These are phyloP conservation scores for Phragmites australis DNA, from an alignment of 176 grass and related monocot species.

Conservation along the genomic window DNA sequence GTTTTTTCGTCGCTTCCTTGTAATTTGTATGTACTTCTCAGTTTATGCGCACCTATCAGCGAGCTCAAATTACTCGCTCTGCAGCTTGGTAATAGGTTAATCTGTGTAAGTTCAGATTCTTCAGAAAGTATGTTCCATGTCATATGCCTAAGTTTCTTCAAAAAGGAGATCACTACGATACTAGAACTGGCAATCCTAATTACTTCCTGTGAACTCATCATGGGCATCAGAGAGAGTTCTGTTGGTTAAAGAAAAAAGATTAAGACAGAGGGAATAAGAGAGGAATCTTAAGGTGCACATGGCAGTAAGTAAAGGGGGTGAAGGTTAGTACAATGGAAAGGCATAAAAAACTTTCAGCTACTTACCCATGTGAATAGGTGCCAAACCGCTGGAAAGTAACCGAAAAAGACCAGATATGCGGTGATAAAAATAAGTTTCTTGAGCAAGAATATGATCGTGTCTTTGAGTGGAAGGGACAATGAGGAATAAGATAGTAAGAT, in stretches of 20 bases:
- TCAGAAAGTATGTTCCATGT: conserved; percentile 42
- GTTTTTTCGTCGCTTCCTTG: neutral
- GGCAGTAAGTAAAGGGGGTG: conserved; percentile 48
- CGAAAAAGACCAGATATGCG: conserved; percentile 47
- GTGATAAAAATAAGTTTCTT: conserved; percentile 35
- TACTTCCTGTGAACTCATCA: conserved; percentile 47
- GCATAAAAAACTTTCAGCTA: conserved; percentile 37
- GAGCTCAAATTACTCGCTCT: conserved; percentile 28
- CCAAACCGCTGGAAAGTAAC: conserved; percentile 57
- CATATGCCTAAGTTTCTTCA: conserved; percentile 36
- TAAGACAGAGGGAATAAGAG: conserved; percentile 23
- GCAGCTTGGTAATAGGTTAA: neutral
- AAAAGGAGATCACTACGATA: conserved; percentile 5
- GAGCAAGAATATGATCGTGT: conserved; percentile 68
- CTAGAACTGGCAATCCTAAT: conserved; percentile 35
- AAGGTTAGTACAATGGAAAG: conserved; percentile 50
- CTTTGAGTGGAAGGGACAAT: conserved; percentile 88
- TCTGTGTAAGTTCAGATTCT: neutral
- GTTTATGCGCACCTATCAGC: neutral
- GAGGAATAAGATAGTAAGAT: conserved; percentile 58
- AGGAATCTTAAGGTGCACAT: conserved; percentile 59
- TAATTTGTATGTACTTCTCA: neutral
- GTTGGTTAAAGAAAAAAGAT: conserved; percentile 39
- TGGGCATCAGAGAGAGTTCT: conserved; percentile 36
- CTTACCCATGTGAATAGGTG: conserved; percentile 61